Base-by-base conservation (phyloP, 495 filamentous ascomycete genomes). In the Aspergillus egyptiacus region DNA sequence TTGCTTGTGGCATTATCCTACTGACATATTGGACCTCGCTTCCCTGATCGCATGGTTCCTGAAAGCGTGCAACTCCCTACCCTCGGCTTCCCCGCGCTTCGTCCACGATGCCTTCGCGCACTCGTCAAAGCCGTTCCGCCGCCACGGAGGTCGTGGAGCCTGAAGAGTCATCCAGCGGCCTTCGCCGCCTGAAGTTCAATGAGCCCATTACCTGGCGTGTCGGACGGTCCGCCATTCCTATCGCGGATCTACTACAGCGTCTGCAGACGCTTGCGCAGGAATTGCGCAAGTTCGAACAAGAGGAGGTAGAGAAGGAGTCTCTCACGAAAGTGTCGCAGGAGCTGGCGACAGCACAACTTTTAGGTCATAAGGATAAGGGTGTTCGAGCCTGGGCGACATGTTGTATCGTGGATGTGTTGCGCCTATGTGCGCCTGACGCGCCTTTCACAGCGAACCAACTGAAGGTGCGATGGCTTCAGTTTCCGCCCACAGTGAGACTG, bases 371-470 rank as follows among this genome's bases (percentile, higher is more conserved):
- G 69, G 94, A 99, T 62, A 84, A 81, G 48, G 93, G 93, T 10
- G 91, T 99, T 19, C 81, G 84, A 53, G 93, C 94, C 14, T 95
- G 84, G 74, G 81, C 86, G 32, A 83, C 88, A 10, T 87, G 86
- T 61, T 96, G 90, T 63, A 73, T 97, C 56, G 90, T 95, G 33
- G 94, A 99, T 63, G 87, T 99, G 46, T 79, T 99, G 65, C 81
- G 87, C 57, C 74, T 99, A 22, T 95, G 90, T 71, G 93, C 93
- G 24, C 93, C 93, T 4, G 83, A 97, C 78, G 93, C 93, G 66
- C 93, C 93, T 9, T 97, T 94, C 68, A 95, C 89, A 8, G 80
- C 75, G 23, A 78, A 82, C 41, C 91, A 97, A 67, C 73, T 99
- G 23, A 96, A 93, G 86, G 91, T 95, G 61, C 54, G 68, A 58